Percentiles rank a stretch among this genome's conserved stretches.
These are phyloP conservation scores for Gloeopeniophorella convolvens DNA, from an alignment of 768 basidiomycete genomes.

Conservation along the genomic window DNA sequence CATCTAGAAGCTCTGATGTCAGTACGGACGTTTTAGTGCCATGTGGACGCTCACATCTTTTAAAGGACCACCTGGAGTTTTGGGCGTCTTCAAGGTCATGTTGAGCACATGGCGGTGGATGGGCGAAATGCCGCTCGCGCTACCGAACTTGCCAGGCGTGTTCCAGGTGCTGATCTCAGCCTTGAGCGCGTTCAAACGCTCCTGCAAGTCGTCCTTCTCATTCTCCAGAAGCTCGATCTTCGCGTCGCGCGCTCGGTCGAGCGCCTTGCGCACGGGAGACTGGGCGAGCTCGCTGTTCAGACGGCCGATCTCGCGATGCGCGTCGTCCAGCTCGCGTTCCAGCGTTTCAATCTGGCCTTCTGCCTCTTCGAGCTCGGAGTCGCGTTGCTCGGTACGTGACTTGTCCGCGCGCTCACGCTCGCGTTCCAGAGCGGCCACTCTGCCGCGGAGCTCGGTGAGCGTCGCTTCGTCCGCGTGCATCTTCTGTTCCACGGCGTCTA, in stretches of 20 bases:
- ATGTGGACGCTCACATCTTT: conserved; percentile 52
- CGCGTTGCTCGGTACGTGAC: conserved; percentile 25
- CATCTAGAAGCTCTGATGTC: conserved; percentile 37
- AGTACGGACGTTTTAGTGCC: conserved; percentile 11
- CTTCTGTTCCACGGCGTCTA: conserved; percentile 68
- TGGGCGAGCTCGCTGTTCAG: conserved; percentile 61
- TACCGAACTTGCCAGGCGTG: conserved; percentile 52
- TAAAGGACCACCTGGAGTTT: conserved; percentile 73
- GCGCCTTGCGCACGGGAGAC: conserved; percentile 69
- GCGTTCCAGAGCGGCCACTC: conserved; percentile 49
- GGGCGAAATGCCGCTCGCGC: conserved; percentile 61
- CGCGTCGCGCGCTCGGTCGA: conserved; percentile 69
- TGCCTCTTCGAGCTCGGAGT: conserved; percentile 32
- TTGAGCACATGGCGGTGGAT: conserved; percentile 66
- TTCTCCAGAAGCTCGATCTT: conserved; percentile 71
- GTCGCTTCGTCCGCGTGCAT: conserved; percentile 56
- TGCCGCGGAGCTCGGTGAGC: conserved; percentile 44
- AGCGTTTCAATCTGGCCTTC: conserved; percentile 52
- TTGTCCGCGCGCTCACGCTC: conserved; percentile 39
- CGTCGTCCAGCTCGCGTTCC: conserved; percentile 71
- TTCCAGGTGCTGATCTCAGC: conserved; percentile 43
- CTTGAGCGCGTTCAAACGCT: conserved; percentile 57
- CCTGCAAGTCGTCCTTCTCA: conserved; percentile 70
- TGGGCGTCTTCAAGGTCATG: conserved; percentile 62
- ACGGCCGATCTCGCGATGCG: conserved; percentile 67